Conservation (phyloP, 2,329 filamentous ascomycete genomes). For the Monilinia aucupariae region DNA sequence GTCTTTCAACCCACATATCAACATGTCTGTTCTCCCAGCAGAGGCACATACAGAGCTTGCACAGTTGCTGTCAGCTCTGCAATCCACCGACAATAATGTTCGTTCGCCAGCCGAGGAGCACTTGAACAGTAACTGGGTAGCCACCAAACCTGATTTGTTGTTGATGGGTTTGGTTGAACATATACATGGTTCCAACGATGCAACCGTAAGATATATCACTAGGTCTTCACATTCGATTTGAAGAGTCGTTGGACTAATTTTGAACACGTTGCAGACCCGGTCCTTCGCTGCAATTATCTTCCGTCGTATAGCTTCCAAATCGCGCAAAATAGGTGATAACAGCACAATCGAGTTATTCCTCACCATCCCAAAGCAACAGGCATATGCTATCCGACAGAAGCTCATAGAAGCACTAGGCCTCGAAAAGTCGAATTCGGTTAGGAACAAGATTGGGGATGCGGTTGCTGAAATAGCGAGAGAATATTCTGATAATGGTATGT, state of each 20-base stretch:
- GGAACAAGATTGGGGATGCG: constrained; percentile 97
- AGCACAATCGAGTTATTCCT: constrained; percentile 80
- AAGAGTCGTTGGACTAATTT: not conserved
- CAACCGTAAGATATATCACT: constrained; percentile 28
- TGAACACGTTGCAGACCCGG: constrained; percentile 56
- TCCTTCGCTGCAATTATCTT: constrained; percentile 93
- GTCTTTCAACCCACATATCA: constrained; percentile 14
- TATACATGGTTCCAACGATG: constrained; percentile 63
- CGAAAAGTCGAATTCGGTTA: constrained; percentile 68
- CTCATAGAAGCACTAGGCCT: constrained; percentile 69
- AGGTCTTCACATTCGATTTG: too few species aligned
- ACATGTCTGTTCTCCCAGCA: constrained; percentile 79
- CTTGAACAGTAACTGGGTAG: constrained; percentile 85
- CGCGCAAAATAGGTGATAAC: constrained; percentile 66
- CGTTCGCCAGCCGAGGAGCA: constrained; percentile 85
- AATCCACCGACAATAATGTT: constrained; percentile 81
- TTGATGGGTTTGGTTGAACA: constrained; percentile 94
- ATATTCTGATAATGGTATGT: constrained; percentile 84
- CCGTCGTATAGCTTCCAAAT: constrained; percentile 85
- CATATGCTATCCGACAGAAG: constrained; percentile 74
- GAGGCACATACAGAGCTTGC: constrained; percentile 80
- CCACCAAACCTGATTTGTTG: constrained; percentile 73
- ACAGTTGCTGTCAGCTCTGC: constrained; percentile 81
- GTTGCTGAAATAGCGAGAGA: constrained; percentile 92
- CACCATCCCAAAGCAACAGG: constrained; percentile 67